These are phyloP conservation scores for Torulaspora maleeae DNA, from an alignment of 805 yeast species.

Conservation along the genomic window DNA sequence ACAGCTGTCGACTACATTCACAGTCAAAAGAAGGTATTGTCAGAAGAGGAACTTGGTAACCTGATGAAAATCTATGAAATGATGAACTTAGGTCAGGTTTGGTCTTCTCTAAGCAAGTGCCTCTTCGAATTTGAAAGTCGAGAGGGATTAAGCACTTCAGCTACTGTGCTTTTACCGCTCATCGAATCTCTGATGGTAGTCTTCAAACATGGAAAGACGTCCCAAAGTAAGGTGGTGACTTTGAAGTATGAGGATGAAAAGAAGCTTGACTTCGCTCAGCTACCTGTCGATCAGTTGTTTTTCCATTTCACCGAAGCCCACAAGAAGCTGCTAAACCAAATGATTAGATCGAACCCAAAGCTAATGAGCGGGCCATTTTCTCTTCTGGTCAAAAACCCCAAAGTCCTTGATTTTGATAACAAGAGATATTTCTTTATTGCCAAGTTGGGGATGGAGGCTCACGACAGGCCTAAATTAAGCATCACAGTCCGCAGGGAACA, in stretches of 20 bases:
- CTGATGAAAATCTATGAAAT: conserved; percentile 59
- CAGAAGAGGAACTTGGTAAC: conserved; percentile 37
- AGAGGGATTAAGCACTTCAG: conserved; percentile 54
- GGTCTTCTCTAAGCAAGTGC: conserved; percentile 81
- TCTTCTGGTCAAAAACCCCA: conserved; percentile 80
- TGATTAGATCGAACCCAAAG: conserved; percentile 87
- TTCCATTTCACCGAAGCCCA: conserved; percentile 86
- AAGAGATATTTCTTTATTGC: conserved; percentile 81
- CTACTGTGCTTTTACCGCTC: conserved; percentile 76
- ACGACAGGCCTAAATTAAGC: conserved; percentile 46
- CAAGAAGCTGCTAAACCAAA: conserved; percentile 78
- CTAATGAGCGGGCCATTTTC: conserved; percentile 95
- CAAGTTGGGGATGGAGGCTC: conserved; percentile 51
- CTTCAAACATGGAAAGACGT: conserved; percentile 72
- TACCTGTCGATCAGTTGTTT: conserved; percentile 73
- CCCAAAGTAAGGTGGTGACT: conserved; percentile 44
- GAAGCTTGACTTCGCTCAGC: conserved; percentile 61
- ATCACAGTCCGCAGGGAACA: conserved; percentile 79
- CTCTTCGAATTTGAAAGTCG: conserved; percentile 54
- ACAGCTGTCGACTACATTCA: conserved; percentile 84
- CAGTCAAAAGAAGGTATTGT: conserved; percentile 38
- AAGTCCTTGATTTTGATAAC: conserved; percentile 89
- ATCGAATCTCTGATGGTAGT: conserved; percentile 94
- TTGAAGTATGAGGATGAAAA: conserved; percentile 55
- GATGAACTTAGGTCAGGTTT: conserved; percentile 68